Evolutionary conservation across 331 rosid genomes (phyloP).

Genomic region (Arachis monticola): DNA sequence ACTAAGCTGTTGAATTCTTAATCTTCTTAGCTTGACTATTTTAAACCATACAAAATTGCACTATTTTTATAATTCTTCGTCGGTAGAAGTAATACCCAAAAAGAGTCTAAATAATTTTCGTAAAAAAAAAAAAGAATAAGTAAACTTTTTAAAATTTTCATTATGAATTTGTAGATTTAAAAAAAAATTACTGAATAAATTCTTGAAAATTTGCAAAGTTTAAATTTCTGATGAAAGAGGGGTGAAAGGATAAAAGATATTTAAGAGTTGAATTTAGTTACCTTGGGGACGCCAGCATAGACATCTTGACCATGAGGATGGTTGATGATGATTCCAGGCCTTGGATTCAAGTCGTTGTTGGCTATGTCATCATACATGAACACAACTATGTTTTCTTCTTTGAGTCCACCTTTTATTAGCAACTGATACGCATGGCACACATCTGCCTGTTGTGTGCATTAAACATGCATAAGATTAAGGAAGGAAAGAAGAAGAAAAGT

Average conservation of each 20-base stretch:
- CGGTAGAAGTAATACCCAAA: too few relatives aligned
- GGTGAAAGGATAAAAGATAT: too few relatives aligned
- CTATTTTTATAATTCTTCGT: too few relatives aligned
- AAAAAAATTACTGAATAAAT: too few relatives aligned
- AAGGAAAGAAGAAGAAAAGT: neutral
- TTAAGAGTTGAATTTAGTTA: neutral
- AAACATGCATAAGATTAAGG: neutral
- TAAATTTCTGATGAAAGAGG: too few relatives aligned
- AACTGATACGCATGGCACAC: constrained; percentile 93
- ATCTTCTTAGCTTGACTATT: neutral
- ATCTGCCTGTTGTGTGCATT: constrained; percentile 58
- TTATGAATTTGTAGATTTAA: too few relatives aligned
- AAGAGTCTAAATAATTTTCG: too few relatives aligned
- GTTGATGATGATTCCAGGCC: constrained; percentile 85
- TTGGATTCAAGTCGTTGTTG: constrained; percentile 56
- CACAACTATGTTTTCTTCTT: constrained; percentile 89
- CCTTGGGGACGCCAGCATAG: constrained; percentile 89
- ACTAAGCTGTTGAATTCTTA: too few relatives aligned
- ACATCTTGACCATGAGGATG: constrained; percentile 82
- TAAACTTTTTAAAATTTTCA: too few relatives aligned
- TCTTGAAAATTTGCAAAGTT: too few relatives aligned
- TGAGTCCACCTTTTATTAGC: constrained; percentile 73
- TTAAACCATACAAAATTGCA: neutral
- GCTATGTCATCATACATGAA: constrained; percentile 97
- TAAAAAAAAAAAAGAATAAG: neutral